Percentiles rank a stretch among this genome's conserved stretches.
These are phyloP conservation scores for Xylaria telfairii DNA, from an alignment of 495 filamentous ascomycete species.

Conservation along the genomic window DNA sequence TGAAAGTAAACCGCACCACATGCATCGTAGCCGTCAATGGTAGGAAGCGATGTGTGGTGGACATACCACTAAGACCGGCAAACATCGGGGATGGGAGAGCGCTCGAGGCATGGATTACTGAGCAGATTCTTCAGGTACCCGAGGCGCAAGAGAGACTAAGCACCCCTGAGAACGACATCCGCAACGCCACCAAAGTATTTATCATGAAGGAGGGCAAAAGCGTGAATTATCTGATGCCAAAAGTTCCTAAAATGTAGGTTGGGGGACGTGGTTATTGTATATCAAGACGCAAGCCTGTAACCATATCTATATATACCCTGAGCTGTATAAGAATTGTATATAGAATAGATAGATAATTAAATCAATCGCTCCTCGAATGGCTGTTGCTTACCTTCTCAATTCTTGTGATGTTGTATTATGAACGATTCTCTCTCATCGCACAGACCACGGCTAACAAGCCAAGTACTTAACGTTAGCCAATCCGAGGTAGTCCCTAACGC, in stretches of 20 bases:
- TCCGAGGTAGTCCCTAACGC: not conserved
- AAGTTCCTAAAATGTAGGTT: constrained; percentile 20
- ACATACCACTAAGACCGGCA: constrained; percentile 55
- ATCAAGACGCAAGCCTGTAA: constrained; percentile 4
- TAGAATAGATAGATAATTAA: not conserved
- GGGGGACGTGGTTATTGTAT: not conserved
- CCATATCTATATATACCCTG: constrained; percentile 16
- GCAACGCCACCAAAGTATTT: constrained; percentile 55
- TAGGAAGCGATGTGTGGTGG: constrained; percentile 67
- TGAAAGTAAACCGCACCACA: constrained; percentile 43
- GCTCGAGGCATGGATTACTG: constrained; percentile 64
- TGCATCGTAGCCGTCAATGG: constrained; percentile 81
- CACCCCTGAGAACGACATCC: constrained; percentile 42
- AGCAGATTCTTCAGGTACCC: constrained; percentile 47
- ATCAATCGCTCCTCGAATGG: not conserved
- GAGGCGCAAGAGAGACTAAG: constrained; percentile 57
- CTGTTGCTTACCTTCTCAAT: not conserved
- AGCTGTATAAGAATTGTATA: not conserved
- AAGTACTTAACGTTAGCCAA: too few relatives aligned
- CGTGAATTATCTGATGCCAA: constrained; percentile 63
- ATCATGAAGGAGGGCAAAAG: constrained; percentile 58
- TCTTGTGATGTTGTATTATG: not conserved
- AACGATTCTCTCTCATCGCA: not conserved
- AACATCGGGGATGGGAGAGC: constrained; percentile 34
- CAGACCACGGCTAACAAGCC: not conserved